Evolutionary conservation across 768 basidiomycete species (phyloP).

Genomic region (Collybiopsis luxurians): DNA sequence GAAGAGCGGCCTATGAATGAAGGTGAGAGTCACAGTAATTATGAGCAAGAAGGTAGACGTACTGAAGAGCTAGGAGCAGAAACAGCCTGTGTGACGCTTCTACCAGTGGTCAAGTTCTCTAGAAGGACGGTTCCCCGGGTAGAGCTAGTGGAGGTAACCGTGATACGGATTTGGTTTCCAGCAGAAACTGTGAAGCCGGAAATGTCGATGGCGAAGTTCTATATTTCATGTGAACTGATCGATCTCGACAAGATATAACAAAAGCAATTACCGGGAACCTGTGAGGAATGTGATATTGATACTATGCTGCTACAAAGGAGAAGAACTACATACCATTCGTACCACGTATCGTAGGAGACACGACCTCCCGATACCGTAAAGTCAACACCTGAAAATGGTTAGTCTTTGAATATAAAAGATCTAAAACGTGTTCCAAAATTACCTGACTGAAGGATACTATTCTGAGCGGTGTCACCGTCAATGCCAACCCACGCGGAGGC

Average conservation of each 20-base stretch:
- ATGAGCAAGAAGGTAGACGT: not conserved
- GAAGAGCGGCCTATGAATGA: not conserved
- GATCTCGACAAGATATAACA: no score
- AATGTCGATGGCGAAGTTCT: not conserved
- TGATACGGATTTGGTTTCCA: constrained; percentile 3
- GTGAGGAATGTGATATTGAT: no score
- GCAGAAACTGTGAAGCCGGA: not conserved
- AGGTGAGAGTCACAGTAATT: not conserved
- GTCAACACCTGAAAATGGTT: constrained; percentile 1
- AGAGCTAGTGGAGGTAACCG: not conserved
- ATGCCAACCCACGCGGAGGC: constrained; percentile 11
- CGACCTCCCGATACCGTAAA: not conserved
- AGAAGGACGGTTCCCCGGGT: constrained; percentile 4
- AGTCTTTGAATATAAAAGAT: no score
- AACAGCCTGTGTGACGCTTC: not conserved
- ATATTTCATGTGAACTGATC: not conserved
- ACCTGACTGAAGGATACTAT: constrained; percentile 5
- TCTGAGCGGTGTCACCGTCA: constrained; percentile 4
- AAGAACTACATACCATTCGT: not conserved
- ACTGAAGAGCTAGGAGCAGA: constrained; percentile 1
- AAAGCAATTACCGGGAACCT: no score
- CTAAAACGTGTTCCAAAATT: no score
- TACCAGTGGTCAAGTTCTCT: constrained; percentile 5
- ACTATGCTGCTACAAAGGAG: not conserved
- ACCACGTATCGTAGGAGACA: not conserved